Percentiles rank a stretch among this genome's conserved stretches.
Evolutionary conservation across 2,329 filamentous ascomycete genomes (phyloP).

Genomic region (Trichophyton mentagrophytes): DNA sequence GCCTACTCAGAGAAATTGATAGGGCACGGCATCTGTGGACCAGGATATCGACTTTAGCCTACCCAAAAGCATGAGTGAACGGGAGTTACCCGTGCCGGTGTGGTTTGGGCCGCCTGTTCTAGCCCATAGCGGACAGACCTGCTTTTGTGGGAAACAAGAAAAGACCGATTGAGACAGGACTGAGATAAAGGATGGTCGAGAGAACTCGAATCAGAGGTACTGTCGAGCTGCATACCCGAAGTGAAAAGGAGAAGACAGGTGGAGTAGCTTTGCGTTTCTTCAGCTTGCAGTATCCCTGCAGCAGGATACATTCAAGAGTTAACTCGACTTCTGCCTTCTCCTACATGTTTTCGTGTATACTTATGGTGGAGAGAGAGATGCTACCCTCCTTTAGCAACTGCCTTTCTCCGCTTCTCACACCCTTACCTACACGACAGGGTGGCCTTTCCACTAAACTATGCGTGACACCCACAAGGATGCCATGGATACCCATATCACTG

Average conservation of each 20-base stretch:
- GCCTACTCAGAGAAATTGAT: not conserved
- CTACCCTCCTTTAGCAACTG: not conserved
- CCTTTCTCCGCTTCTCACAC: not conserved
- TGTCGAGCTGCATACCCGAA: no score
- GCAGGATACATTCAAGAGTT: not conserved
- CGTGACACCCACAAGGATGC: not conserved
- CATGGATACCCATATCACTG: not conserved
- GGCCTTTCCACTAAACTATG: not conserved
- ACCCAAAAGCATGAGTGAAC: not conserved
- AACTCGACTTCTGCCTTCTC: not conserved
- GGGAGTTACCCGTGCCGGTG: not conserved
- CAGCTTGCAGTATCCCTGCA: not conserved
- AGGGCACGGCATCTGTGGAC: not conserved
- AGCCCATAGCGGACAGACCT: not conserved
- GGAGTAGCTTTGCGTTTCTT: not conserved
- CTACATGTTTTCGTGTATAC: not conserved
- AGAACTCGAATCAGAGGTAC: no score
- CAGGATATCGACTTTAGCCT: not conserved
- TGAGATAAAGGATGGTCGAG: no score
- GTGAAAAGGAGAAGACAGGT: no score
- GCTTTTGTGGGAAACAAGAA: not conserved
- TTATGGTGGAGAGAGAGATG: not conserved
- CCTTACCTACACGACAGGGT: not conserved
- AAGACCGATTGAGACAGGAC: not conserved
- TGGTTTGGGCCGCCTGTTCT: not conserved